phyloP scores from a whole-genome alignment of 2,329 filamentous ascomycete species.

The Calonectria pteridis region DNA sequence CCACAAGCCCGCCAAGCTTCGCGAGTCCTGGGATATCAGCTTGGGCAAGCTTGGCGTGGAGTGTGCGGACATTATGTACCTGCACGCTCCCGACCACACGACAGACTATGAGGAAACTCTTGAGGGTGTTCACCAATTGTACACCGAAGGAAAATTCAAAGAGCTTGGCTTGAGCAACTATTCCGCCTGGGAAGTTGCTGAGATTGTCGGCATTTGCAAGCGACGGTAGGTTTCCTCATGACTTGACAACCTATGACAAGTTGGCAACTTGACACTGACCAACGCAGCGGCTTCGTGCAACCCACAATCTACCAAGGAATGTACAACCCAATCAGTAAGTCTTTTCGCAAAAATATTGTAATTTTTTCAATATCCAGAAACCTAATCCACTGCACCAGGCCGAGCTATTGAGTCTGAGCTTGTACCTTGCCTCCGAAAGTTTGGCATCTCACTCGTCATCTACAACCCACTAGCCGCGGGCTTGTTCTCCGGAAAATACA shows the following conservation, averaged over 20 bases:
- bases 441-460: slow-evolving; percentile 76
- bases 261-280: background rate
- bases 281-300: slow-evolving; percentile 70
- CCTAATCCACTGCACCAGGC: background rate
- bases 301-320: slow-evolving; percentile 83
- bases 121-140: slow-evolving; percentile 74
- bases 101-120: slow-evolving; percentile 78
- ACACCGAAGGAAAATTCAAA: slow-evolving; percentile 79
- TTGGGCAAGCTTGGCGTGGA: background rate
- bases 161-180: slow-evolving; percentile 79
- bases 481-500: slow-evolving; percentile 73
- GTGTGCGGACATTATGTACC: slow-evolving; percentile 27
- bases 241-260: background rate
- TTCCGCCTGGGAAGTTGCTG: slow-evolving; percentile 81
- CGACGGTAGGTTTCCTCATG: background rate
- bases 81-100: slow-evolving; percentile 67
- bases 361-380: background rate
- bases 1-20: slow-evolving; percentile 6
- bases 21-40: slow-evolving; percentile 9
- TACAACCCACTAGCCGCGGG: slow-evolving; percentile 82
- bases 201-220: slow-evolving; percentile 63
- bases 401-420: slow-evolving; percentile 75
- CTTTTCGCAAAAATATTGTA: background rate
- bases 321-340: slow-evolving; percentile 59
- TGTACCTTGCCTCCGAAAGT: slow-evolving; percentile 73